phyloP scores from a whole-genome alignment of 352 stramenopile species.

The Phytophthora vignae region DNA sequence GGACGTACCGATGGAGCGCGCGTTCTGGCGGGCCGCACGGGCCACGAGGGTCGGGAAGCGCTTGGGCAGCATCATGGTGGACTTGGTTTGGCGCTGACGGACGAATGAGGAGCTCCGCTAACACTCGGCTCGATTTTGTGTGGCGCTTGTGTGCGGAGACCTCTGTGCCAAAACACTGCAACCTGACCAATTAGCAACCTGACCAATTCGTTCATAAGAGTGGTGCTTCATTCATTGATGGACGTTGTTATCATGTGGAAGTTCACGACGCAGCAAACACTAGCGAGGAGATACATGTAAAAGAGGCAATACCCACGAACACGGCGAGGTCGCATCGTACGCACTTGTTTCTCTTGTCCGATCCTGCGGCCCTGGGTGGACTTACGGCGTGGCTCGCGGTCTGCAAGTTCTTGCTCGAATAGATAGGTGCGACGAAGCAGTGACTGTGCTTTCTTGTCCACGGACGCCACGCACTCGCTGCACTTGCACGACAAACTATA shows the following conservation, averaged over 20 bases:
- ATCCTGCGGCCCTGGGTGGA: conserved; percentile 1
- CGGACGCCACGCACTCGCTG: conserved; percentile 20
- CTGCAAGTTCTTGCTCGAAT: conserved; percentile 39
- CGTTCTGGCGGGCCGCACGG: conserved; percentile 25
- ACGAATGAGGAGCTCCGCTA: not conserved
- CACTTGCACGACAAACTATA: conserved; percentile 15
- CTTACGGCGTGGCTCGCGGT: conserved; percentile 3
- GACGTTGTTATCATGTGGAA: conserved; percentile 5
- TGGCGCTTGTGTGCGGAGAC: conserved; percentile 18
- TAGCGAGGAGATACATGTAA: conserved; percentile 18
- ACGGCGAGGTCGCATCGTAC: conserved; percentile 15
- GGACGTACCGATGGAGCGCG: conserved; percentile 15
- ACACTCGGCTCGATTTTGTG: conserved; percentile 15
- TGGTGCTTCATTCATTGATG: conserved; percentile 19
- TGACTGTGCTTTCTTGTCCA: no score
- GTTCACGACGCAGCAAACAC: conserved; percentile 13
- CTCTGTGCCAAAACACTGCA: no score
- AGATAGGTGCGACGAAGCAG: conserved; percentile 35
- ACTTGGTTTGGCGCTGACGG: conserved; percentile 11
- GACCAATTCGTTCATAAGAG: no score
- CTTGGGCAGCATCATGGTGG: conserved; percentile 29
- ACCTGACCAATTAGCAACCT: no score
- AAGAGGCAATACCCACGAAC: conserved; percentile 15
- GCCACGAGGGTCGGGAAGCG: conserved; percentile 31
- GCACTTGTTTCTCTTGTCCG: conserved; percentile 28